Evolutionary conservation across 768 basidiomycete species (phyloP).

Genomic region (Suillus americanus): DNA sequence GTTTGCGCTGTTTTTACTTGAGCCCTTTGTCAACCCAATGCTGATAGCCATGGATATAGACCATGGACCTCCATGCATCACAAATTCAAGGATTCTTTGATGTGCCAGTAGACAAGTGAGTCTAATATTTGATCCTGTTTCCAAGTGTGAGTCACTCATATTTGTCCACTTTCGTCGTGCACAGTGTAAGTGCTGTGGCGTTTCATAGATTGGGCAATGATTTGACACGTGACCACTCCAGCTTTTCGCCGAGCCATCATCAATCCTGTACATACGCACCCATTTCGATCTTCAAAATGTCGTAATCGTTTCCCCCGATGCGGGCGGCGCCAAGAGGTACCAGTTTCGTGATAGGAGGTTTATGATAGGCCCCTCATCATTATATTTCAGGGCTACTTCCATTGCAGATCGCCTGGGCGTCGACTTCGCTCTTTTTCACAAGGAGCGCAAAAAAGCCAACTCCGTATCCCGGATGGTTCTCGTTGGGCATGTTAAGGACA

Average conservation of each 20-base stretch:
- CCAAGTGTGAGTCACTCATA: slow-evolving; percentile 16
- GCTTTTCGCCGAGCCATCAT: slow-evolving; percentile 96
- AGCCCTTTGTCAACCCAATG: background rate
- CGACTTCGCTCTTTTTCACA: slow-evolving; percentile 98
- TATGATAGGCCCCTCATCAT: slow-evolving; percentile 16
- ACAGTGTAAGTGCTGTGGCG: slow-evolving; percentile 48
- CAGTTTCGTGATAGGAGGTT: slow-evolving; percentile 13
- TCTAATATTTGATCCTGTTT: slow-evolving; percentile 20
- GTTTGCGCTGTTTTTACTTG: background rate
- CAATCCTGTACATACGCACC: slow-evolving; percentile 91
- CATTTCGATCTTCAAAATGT: slow-evolving; percentile 84
- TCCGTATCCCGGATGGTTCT: slow-evolving; percentile 94
- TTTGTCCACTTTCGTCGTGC: slow-evolving; percentile 5
- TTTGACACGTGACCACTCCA: slow-evolving; percentile 33
- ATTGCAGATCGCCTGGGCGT: slow-evolving; percentile 95
- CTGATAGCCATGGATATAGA: slow-evolving; percentile 44
- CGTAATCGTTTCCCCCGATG: slow-evolving; percentile 97
- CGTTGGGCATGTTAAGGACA: slow-evolving; percentile 90
- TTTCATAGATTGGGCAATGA: slow-evolving; percentile 9
- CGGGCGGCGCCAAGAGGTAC: slow-evolving; percentile 96
- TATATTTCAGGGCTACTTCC: slow-evolving; percentile 77
- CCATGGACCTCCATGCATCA: slow-evolving; percentile 98
- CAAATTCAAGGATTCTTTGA: slow-evolving; percentile 99
- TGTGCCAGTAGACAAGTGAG: slow-evolving; percentile 99
- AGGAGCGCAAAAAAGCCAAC: slow-evolving; percentile 96